Evolutionary conservation across 2,329 filamentous ascomycete species (phyloP).

Genomic region (Nemania abortiva): DNA sequence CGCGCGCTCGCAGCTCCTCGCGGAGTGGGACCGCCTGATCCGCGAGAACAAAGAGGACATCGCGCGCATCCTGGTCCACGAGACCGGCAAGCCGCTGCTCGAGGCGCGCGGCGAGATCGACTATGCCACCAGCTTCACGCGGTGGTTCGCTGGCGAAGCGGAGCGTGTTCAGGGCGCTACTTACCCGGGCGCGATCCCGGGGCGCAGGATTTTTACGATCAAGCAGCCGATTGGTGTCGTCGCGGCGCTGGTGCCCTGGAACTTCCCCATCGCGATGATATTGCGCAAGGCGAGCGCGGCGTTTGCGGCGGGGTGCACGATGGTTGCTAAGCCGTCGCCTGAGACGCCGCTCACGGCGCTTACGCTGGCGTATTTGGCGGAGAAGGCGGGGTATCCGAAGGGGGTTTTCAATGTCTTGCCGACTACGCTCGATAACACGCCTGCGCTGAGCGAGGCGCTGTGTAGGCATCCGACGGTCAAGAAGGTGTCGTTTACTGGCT

Average conservation of each 20-base stretch:
- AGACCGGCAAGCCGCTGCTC: slow-evolving; percentile 68
- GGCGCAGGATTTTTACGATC: slow-evolving; percentile 75
- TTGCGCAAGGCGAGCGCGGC: slow-evolving; percentile 76
- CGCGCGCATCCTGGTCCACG: slow-evolving; percentile 71
- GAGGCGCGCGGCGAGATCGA: slow-evolving; percentile 68
- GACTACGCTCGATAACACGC: slow-evolving; percentile 60
- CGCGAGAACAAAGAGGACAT: slow-evolving; percentile 72
- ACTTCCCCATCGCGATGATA: slow-evolving; percentile 77
- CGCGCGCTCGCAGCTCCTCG: slow-evolving; percentile 70
- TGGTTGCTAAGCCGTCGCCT: slow-evolving; percentile 79
- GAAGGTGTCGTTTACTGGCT: slow-evolving; percentile 82
- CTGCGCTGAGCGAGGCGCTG: slow-evolving; percentile 59
- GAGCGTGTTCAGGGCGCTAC: slow-evolving; percentile 68
- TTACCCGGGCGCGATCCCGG: slow-evolving; percentile 69
- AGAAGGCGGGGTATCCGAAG: slow-evolving; percentile 78
- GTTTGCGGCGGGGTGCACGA: slow-evolving; percentile 78
- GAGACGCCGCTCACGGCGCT: slow-evolving; percentile 72
- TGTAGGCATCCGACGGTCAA: slow-evolving; percentile 60
- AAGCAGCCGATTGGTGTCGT: slow-evolving; percentile 80
- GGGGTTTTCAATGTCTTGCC: slow-evolving; percentile 72
- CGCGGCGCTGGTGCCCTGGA: slow-evolving; percentile 77
- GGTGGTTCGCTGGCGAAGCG: slow-evolving; percentile 68
- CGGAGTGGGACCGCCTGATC: slow-evolving; percentile 75
- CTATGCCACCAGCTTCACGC: slow-evolving; percentile 65
- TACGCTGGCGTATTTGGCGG: slow-evolving; percentile 65